Conservation (phyloP, 257 asterid species). For the Phtheirospermum japonicum region DNA sequence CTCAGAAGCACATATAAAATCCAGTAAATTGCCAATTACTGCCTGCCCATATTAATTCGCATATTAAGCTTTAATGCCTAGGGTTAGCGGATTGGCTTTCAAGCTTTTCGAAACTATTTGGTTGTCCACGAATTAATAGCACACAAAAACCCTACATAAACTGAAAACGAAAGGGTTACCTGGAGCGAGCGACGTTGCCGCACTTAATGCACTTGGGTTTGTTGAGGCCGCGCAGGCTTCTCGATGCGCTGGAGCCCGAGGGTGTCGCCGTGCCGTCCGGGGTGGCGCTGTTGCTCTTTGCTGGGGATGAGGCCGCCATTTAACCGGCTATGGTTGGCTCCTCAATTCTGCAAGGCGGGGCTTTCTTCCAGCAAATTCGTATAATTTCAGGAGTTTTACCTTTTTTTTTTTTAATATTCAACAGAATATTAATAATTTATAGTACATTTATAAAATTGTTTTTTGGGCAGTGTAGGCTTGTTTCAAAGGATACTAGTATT, state of each 20-base stretch:
- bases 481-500: too few species aligned
- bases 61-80: too few species aligned
- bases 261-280: constrained; percentile 31
- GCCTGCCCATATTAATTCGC: background rate
- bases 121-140: background rate
- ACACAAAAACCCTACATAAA: constrained; percentile 18
- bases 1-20: constrained; percentile 1
- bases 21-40: background rate
- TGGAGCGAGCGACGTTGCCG: constrained; percentile 97
- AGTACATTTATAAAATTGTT: too few species aligned
- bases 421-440: too few species aligned
- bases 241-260: constrained; percentile 42
- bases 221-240: constrained; percentile 85
- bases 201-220: constrained; percentile 98
- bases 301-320: constrained; percentile 57
- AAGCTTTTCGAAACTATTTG: too few species aligned
- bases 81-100: too few species aligned
- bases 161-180: constrained; percentile 39
- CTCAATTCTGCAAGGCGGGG: too few species aligned
- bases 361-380: too few species aligned
- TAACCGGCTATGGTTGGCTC: background rate
- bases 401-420: too few species aligned
- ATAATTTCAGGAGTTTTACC: too few species aligned
- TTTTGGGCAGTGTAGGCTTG: too few species aligned
- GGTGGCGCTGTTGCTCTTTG: constrained; percentile 39